phyloP scores from a whole-genome alignment of 2,329 filamentous ascomycete species.

The Penicillium sp. region DNA sequence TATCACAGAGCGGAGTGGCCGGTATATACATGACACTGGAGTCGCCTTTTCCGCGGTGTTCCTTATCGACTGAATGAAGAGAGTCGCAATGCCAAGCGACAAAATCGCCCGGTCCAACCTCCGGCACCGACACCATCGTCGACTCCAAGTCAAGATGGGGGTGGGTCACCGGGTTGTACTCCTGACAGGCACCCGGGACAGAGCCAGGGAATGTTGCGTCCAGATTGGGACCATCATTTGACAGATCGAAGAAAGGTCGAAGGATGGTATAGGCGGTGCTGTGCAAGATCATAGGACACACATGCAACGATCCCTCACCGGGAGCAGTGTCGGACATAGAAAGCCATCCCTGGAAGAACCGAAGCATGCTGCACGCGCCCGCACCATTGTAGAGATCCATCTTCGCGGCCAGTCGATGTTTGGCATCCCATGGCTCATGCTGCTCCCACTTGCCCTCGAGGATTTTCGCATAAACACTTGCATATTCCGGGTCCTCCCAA shows the following conservation, averaged over 20 bases:
- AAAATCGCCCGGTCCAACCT: conserved; percentile 65
- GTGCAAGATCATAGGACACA: conserved; percentile 70
- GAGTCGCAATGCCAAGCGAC: conserved; percentile 74
- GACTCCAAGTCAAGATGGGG: conserved; percentile 62
- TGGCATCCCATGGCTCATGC: conserved; percentile 77
- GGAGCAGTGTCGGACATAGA: conserved; percentile 65
- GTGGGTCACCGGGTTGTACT: conserved; percentile 59
- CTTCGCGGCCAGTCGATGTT: conserved; percentile 59
- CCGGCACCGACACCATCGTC: conserved; percentile 67
- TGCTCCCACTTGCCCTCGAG: conserved; percentile 71
- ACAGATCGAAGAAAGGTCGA: conserved; percentile 70
- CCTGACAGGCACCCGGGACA: conserved; percentile 61
- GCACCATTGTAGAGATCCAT: conserved; percentile 74
- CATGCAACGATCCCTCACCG: conserved; percentile 70
- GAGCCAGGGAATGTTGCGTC: conserved; percentile 60
- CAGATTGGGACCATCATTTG: conserved; percentile 39
- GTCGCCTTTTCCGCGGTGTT: conserved; percentile 65
- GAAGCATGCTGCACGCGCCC: conserved; percentile 76
- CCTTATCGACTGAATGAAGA: conserved; percentile 77
- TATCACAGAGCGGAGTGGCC: conserved; percentile 70
- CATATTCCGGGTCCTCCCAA: conserved; percentile 67
- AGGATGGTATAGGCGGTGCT: conserved; percentile 76
- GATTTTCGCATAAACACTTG: conserved; percentile 65
- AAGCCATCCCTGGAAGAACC: conserved; percentile 88
- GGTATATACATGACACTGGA: conserved; percentile 87